Conservation (phyloP, 1,139 yeast genomes). For the Kodamaea sp. region DNA sequence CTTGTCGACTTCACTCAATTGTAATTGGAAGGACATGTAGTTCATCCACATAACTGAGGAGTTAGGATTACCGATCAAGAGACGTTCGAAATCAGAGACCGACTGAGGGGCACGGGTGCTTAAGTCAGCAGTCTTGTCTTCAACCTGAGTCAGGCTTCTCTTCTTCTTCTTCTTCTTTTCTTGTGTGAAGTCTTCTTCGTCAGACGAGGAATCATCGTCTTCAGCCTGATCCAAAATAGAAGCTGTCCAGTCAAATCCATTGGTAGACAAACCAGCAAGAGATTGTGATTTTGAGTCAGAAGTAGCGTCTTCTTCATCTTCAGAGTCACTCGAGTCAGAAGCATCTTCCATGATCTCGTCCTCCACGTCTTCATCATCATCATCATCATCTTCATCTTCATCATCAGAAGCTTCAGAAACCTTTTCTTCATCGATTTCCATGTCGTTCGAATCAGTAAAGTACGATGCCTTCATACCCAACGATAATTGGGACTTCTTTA, state of each 20-base stretch:
- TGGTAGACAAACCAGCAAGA: slow-evolving; percentile 54
- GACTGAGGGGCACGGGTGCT: slow-evolving; percentile 89
- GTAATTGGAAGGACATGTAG: slow-evolving; percentile 96
- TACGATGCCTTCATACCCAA: slow-evolving; percentile 95
- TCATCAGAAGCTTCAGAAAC: slow-evolving; percentile 31
- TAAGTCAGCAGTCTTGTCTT: slow-evolving; percentile 84
- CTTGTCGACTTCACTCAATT: slow-evolving; percentile 88
- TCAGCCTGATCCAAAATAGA: slow-evolving; percentile 79
- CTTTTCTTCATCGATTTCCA: slow-evolving; percentile 23
- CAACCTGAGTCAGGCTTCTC: slow-evolving; percentile 47
- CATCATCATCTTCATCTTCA: slow-evolving; percentile 26
- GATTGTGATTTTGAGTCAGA: slow-evolving; percentile 21
- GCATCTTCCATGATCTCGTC: slow-evolving; percentile 22
- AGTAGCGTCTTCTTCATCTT: slow-evolving; percentile 17
- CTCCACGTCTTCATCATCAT: slow-evolving; percentile 21
- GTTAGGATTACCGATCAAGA: slow-evolving; percentile 88
- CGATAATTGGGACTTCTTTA: slow-evolving; percentile 70
- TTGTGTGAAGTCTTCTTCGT: slow-evolving; percentile 57
- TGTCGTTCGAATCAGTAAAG: slow-evolving; percentile 49
- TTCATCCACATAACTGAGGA: slow-evolving; percentile 96
- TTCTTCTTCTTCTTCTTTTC: slow-evolving; percentile 49
- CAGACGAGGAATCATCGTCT: slow-evolving; percentile 53
- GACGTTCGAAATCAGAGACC: slow-evolving; percentile 84
- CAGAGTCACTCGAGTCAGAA: slow-evolving; percentile 21
- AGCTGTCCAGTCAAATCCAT: slow-evolving; percentile 94